These are phyloP conservation scores for Coprinellus micaceus DNA, from an alignment of 768 basidiomycete species.

Conservation along the genomic window DNA sequence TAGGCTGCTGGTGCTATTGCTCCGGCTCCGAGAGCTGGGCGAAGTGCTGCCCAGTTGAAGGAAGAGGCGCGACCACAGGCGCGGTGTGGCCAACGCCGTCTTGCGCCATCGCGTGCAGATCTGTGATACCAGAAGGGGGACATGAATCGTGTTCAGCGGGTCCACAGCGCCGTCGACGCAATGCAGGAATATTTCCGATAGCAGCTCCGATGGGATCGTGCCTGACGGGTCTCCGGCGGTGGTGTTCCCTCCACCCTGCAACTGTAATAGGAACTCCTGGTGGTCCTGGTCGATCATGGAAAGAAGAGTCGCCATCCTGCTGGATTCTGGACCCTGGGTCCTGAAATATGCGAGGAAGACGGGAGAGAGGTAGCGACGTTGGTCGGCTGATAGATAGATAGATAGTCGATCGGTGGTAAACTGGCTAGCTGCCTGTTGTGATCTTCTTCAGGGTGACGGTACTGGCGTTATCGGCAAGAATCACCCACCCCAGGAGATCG, in stretches of 20 bases:
- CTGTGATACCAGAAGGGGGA: constrained; percentile 36
- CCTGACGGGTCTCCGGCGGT: not conserved
- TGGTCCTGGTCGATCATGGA: not conserved
- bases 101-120: constrained; percentile 39
- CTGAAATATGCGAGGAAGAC: not conserved
- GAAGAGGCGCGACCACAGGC: constrained; percentile 39
- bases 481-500: not conserved
- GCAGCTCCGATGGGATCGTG: constrained; percentile 33
- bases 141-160: constrained; percentile 30
- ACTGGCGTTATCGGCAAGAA: constrained; percentile 1
- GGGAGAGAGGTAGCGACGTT: not conserved
- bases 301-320: no score
- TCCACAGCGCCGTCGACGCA: constrained; percentile 34
- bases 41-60: constrained; percentile 21
- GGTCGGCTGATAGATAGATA: not conserved
- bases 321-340: not conserved
- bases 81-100: constrained; percentile 35
- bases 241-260: not conserved
- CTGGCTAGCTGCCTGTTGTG: not conserved
- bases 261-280: not conserved
- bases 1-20: no score
- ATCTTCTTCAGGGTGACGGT: not conserved
- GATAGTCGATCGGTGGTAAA: not conserved
- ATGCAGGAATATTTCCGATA: constrained; percentile 41
- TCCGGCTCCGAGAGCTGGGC: constrained; percentile 3